phyloP scores from a whole-genome alignment of 73 alveolate genomes.

The Loxodes magnus region DNA sequence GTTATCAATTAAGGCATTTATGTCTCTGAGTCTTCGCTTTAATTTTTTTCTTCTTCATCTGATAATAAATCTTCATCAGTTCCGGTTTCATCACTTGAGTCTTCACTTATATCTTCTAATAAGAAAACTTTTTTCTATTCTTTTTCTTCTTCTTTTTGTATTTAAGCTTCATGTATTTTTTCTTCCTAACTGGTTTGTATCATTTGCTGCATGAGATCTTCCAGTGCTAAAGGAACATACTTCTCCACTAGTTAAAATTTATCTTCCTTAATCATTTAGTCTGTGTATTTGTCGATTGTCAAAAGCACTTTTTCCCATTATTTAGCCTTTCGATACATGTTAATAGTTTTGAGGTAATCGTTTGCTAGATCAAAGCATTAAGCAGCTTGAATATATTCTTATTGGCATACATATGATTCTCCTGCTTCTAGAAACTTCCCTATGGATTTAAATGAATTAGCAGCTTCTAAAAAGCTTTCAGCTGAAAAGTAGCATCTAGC shows the following conservation, averaged over 20 bases:
- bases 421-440: conserved; percentile 28
- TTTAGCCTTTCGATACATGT: conserved; percentile 15
- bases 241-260: conserved; percentile 38
- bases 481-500: conserved; percentile 74
- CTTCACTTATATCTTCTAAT: too few species aligned
- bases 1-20: too few species aligned
- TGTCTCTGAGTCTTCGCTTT: too few species aligned
- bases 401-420: conserved; percentile 11
- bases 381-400: conserved; percentile 28
- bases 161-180: not conserved
- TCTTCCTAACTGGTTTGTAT: conserved; percentile 3
- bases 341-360: conserved; percentile 38
- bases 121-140: not conserved
- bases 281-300: conserved; percentile 36
- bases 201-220: conserved; percentile 18
- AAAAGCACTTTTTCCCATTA: conserved; percentile 37
- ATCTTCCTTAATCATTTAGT: conserved; percentile 43
- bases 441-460: conserved; percentile 22
- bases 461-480: conserved; percentile 38
- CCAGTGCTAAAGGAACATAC: conserved; percentile 61
- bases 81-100: too few species aligned
- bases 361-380: too few species aligned
- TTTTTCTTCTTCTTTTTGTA: not conserved
- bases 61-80: too few species aligned
- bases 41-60: too few species aligned